These are phyloP conservation scores for Penicillium verrucosum DNA, from an alignment of 2,329 filamentous ascomycete species.

Conservation along the genomic window DNA sequence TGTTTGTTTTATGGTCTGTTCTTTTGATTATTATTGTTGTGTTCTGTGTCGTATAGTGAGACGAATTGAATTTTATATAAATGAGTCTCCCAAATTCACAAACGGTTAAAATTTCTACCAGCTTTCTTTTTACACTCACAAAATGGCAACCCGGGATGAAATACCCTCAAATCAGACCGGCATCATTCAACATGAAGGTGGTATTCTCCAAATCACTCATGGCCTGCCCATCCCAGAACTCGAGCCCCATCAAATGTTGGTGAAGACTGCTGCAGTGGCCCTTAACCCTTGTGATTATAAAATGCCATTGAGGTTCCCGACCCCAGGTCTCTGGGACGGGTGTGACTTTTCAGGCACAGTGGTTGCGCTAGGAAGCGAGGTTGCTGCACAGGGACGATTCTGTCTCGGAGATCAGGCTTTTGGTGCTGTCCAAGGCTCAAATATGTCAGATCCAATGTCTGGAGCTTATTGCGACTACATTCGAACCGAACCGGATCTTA, in stretches of 20 bases:
- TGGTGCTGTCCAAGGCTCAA: slow-evolving; percentile 36
- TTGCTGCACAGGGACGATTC: slow-evolving; percentile 14
- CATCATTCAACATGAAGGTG: slow-evolving; percentile 21
- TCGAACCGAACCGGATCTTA: slow-evolving; percentile 13
- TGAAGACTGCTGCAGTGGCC: slow-evolving; percentile 30
- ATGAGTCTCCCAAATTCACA: not conserved
- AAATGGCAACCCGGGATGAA: not conserved
- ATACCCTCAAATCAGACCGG: slow-evolving; percentile 14
- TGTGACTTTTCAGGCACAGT: slow-evolving; percentile 31
- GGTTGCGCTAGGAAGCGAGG: slow-evolving; percentile 20
- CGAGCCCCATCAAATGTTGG: slow-evolving; percentile 16
- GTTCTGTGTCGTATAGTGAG: not conserved
- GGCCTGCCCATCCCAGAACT: slow-evolving; percentile 15
- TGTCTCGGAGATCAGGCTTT: slow-evolving; percentile 36
- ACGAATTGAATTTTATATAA: not conserved
- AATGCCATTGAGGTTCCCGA: slow-evolving; percentile 20
- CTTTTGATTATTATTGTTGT: not conserved
- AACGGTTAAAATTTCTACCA: not conserved
- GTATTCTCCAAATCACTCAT: slow-evolving; percentile 15
- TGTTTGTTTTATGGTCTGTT: no score
- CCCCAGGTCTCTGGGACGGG: slow-evolving; percentile 24
- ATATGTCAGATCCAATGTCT: slow-evolving; percentile 16
- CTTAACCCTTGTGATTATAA: slow-evolving; percentile 32
- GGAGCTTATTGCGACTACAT: slow-evolving; percentile 24
- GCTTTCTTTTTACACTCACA: not conserved